Evolutionary conservation across 371 early-diverging fungal species (phyloP).

Genomic region (Mucor circinelloides): DNA sequence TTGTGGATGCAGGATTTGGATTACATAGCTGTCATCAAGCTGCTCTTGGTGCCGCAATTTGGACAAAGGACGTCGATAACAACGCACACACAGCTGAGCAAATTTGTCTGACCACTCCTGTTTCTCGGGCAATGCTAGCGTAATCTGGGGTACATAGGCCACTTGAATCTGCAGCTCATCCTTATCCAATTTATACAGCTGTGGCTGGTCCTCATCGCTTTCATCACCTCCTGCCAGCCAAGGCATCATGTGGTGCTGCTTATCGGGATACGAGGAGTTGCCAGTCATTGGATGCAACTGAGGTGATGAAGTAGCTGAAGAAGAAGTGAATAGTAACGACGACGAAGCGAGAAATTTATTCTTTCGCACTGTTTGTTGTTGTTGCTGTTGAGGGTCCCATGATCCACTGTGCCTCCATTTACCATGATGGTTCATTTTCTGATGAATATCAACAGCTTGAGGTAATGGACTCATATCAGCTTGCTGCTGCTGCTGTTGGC

Average conservation of each 20-base stretch:
- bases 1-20: constrained; percentile 30
- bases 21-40: constrained; percentile 15
- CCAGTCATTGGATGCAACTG: constrained; percentile 5
- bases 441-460: constrained; percentile 14
- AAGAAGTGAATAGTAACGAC: constrained; percentile 17
- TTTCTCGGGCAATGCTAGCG: constrained; percentile 6
- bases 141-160: background rate
- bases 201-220: background rate
- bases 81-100: constrained; percentile 39
- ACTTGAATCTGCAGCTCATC: constrained; percentile 14
- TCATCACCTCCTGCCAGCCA: background rate
- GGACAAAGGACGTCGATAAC: constrained; percentile 8
- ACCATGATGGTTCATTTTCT: background rate
- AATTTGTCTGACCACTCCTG: constrained; percentile 28
- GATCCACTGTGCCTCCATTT: constrained; percentile 27
- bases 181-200: background rate
- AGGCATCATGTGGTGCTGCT: background rate
- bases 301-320: constrained; percentile 5
- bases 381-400: constrained; percentile 28
- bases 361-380: constrained; percentile 18
- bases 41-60: background rate
- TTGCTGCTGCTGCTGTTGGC: background rate
- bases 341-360: constrained; percentile 32
- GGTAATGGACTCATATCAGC: background rate
- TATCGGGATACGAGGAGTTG: constrained; percentile 21